Base-by-base conservation (phyloP, 148 eudicot genomes). In the Gaultheria prostrata region DNA sequence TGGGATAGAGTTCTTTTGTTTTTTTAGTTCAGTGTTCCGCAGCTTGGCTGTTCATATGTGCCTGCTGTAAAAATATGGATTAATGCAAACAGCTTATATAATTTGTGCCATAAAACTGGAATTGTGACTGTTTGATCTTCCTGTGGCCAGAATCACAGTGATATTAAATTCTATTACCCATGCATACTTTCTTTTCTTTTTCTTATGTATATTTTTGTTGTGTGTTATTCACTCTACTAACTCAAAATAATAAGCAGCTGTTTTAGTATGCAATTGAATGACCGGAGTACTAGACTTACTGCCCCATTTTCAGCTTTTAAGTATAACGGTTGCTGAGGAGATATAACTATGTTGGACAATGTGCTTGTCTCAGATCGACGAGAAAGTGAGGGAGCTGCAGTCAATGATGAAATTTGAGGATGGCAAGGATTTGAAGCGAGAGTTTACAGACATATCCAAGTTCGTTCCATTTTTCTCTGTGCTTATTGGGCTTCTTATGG, bases 311-410 rank as follows among this genome's bases (percentile, higher is more conserved):
- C 56, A 21, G 70, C 61, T 6, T 45, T 9, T 21, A 46, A 28
- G 33, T 49, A 18, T 28, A 50, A 48, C 33, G 30, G 20, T 28
- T 65, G 59, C 32, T 30, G 17, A 49, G 18, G 43, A 81, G 20
- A 26, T 14, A 32, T 30, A 49, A 67, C 53, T 49, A 49, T 30
- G 43, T 21, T 82, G 73, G 73, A 54, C 32, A 32, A 75, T 45
- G 11, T 79, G 75, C 69, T 75, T 73, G 69, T 51, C 72, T 43
- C 86, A 95, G 98, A 90, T 95, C 82, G 87, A 88, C 39, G 87
- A 84, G 70, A 92, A 94, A 91, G 95, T 95, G 79, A 91, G 83
- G 89, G 95, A 95, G 88, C 85, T 95, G 85, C 87, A 85, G 87
- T 87, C 83, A 67, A 81, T 88, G 89, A 30, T 88, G 86, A 87